Evolutionary conservation across 1,284 basidiomycete species (phyloP), one percentile per base, ranked within the genome.

Genomic region (Marasmius fiardii): DNA sequence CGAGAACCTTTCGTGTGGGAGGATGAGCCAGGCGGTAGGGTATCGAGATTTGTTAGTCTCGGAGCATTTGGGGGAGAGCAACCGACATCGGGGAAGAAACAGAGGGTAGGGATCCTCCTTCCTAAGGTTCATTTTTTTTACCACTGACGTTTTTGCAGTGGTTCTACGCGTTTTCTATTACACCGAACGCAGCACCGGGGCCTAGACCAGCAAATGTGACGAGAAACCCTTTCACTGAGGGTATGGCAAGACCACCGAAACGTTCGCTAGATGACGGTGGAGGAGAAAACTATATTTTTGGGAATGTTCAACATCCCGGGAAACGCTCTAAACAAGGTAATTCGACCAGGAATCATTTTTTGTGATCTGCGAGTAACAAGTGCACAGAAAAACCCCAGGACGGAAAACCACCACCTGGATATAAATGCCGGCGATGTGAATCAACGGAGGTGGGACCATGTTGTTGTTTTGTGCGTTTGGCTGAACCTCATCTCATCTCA

Each of bases 1-100:
- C 76, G 94, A 53, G 93, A 96, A 61, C 94, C 95, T 2, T 95
- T 86, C 67, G 71, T 82, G 4, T 97, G 94, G 94, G 80, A 84
- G 33, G 86, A 86, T 34, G 83, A 86, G n/a, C 39, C 39, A 54
- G 73, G 74, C 18, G 85, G 82, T 60, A 78, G 90, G 56, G 71
- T 90, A 43, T 85, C 88, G 34, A 78, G 93, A 35, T 93, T 93
- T 61, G 81, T 97, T 52, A 88, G 89, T 64, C 76, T 98, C 5
- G 95, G 93, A 34, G 79, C 88, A n/a, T 90, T 97, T 67, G 93
- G 92, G 11, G 86, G 81, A 14, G 79, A 51, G 2, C 3, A 81
- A 61, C 71, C 78, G 14, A 66, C 73, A 0, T 56, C 71, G 5
- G 85, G 83, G 21, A 91, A 90, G 72, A 96, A 94, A 69, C 89